Evolutionary conservation across 148 eudicot species (phyloP).

Genomic region (Silene conica): DNA sequence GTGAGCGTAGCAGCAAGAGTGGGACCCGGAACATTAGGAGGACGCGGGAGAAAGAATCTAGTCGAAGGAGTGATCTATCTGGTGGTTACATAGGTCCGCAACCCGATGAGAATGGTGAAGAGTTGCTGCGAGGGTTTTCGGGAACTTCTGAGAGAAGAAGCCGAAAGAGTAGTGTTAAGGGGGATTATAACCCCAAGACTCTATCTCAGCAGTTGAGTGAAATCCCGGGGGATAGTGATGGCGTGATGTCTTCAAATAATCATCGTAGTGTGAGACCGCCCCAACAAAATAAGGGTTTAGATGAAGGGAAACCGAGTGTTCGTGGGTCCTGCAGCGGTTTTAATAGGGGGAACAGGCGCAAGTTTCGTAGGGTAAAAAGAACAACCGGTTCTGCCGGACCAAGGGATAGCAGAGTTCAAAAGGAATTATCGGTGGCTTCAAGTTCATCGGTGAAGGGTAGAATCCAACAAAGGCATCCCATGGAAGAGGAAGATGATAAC

Average conservation of each 20-base stretch:
- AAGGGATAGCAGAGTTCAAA: conserved; percentile 39
- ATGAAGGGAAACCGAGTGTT: conserved; percentile 41
- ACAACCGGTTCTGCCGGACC: conserved; percentile 37
- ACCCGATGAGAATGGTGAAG: conserved; percentile 31
- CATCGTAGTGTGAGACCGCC: conserved; percentile 29
- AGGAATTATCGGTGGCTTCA: conserved; percentile 74
- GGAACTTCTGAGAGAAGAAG: conserved; percentile 41
- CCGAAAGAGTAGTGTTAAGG: conserved; percentile 33
- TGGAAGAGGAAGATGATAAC: conserved; percentile 38
- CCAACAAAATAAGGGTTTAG: conserved; percentile 29
- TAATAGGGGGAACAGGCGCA: conserved; percentile 58
- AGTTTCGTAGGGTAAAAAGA: conserved; percentile 63
- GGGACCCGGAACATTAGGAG: conserved; percentile 33
- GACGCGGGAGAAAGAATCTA: conserved; percentile 38
- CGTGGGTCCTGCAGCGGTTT: conserved; percentile 44
- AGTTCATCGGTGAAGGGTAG: conserved; percentile 64
- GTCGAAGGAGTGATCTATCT: conserved; percentile 30
- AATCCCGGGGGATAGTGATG: conserved; percentile 46
- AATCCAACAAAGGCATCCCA: conserved; percentile 32
- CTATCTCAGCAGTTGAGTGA: conserved; percentile 60
- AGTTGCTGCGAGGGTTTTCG: conserved; percentile 33
- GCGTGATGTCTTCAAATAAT: conserved; percentile 50
- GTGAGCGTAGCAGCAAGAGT: conserved; percentile 45
- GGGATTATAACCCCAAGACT: conserved; percentile 36
- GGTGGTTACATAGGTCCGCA: conserved; percentile 30